Evolutionary conservation across 148 eudicot genomes (phyloP), one percentile per base, ranked within the genome.

Genomic region (Vaccinium vitisidaea): DNA sequence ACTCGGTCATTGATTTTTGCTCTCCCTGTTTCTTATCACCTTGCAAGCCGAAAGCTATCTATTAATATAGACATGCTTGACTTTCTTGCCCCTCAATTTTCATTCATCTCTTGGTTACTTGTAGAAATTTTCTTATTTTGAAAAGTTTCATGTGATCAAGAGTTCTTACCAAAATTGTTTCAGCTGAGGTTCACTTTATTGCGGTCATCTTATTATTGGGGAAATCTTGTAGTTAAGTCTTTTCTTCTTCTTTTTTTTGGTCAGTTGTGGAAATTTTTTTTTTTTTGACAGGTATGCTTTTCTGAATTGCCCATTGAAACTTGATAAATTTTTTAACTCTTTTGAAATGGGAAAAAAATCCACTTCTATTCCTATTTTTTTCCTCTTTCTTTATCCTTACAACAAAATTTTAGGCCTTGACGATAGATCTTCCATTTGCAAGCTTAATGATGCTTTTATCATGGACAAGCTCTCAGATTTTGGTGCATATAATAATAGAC

Each of bases 401-500:
- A 14, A 69, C 39, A 27, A 25, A 46, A 46, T 23, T 50, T 77
- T 52, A 19, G 80, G 16, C 58, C 27, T 77, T n/a, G 56, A 49
- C 56, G 18, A 46, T 48, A 50, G 18, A 8, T 77, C 18, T 48
- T 81, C 53, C 52, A 30, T 79, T 63, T 63, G 3, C 19, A 81
- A 46, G 75, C 55, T 77, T 21, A 9, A 23, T 11, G 67, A 80
- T 43, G 15, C 70, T 80, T 80, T 61, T 59, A 61, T 81, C 55
- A 12, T 0, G 50, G 49, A 32, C 73, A 61, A 82, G 75, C 58
- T 48, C 73, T 69, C 12, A 16, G 15, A 52, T 82, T 18, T 52
- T 82, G 76, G 15, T 67, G 71, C 19, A 14, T 82, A 25, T 50
- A 21, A 7, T 65, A 27, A 36, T 48, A 56, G 19, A 55, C 76